Conservation (phyloP, 2,329 filamentous ascomycete species). For the Sphaerulina populicola region DNA sequence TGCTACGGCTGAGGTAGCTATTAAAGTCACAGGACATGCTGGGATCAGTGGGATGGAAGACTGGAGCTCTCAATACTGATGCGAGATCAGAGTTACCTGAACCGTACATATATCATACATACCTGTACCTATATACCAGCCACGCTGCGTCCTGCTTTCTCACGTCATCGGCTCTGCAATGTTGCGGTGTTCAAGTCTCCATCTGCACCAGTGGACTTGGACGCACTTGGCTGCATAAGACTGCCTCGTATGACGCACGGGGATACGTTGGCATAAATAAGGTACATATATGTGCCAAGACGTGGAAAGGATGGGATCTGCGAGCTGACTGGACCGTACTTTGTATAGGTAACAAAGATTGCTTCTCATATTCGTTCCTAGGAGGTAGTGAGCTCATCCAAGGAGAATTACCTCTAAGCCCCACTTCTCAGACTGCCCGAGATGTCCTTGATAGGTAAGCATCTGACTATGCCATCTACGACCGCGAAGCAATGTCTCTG, state of each 20-base stretch:
- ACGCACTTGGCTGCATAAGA: not conserved
- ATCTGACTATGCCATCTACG: not conserved
- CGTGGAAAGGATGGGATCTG: not conserved
- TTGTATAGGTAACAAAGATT: not conserved
- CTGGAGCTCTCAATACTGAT: no score
- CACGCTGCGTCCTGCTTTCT: not conserved
- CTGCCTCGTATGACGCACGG: conserved; percentile 1
- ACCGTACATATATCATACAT: conserved; percentile 1
- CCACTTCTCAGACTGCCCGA: not conserved
- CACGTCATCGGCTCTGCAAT: conserved; percentile 3
- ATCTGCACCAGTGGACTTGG: not conserved
- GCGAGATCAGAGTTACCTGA: not conserved
- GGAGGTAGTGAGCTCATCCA: not conserved
- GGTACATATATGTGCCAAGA: not conserved
- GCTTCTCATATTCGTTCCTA: not conserved
- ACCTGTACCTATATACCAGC: not conserved
- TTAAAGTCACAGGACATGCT: not conserved
- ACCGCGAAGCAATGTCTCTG: conserved; percentile 4
- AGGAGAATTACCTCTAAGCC: not conserved
- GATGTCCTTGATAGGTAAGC: conserved; percentile 1
- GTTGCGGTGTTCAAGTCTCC: not conserved
- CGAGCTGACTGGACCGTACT: not conserved
- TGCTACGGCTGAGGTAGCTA: not conserved
- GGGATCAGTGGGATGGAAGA: not conserved
- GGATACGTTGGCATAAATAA: not conserved